Percentiles rank a stretch among this genome's conserved stretches.
phyloP scores from a whole-genome alignment of 2,329 filamentous ascomycete species.

The Diaporthe citriasiana region DNA sequence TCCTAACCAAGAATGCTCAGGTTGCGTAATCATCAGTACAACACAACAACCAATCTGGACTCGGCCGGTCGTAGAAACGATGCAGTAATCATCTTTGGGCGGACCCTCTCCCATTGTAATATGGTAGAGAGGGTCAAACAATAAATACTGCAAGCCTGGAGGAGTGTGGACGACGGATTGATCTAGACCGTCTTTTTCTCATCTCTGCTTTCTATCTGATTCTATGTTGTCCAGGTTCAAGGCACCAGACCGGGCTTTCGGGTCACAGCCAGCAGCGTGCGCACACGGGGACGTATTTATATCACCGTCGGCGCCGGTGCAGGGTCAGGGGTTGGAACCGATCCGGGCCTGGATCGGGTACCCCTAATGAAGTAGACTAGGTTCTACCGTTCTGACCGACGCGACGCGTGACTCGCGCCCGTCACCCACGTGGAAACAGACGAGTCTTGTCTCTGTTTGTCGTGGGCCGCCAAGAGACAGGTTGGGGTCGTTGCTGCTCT shows the following conservation, averaged over 20 bases:
- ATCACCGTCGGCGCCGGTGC: background rate
- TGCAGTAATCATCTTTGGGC: background rate
- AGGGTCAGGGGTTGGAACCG: constrained; percentile 7
- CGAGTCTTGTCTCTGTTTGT: constrained; percentile 10
- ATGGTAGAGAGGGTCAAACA: background rate
- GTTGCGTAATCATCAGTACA: constrained; percentile 10
- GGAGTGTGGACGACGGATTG: constrained; percentile 4
- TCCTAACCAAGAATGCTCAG: background rate
- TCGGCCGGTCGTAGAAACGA: constrained; percentile 13
- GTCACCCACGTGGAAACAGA: constrained; percentile 21
- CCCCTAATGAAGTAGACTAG: background rate
- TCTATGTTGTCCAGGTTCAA: constrained; percentile 9
- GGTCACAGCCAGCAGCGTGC: constrained; percentile 2
- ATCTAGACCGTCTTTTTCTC: constrained; percentile 3
- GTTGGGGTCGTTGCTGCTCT: constrained; percentile 7
- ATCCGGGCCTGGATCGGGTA: background rate
- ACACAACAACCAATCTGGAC: background rate
- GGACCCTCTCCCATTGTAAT: background rate
- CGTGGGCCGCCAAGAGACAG: constrained; percentile 3
- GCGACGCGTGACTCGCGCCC: constrained; percentile 24
- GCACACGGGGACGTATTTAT: constrained; percentile 20
- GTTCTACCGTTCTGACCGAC: background rate
- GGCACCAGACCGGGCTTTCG: constrained; percentile 13
- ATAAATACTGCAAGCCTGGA: background rate
- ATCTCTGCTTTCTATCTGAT: background rate